Conservation (phyloP, 176 grass and related monocot genomes). For the Carex scoparia region DNA sequence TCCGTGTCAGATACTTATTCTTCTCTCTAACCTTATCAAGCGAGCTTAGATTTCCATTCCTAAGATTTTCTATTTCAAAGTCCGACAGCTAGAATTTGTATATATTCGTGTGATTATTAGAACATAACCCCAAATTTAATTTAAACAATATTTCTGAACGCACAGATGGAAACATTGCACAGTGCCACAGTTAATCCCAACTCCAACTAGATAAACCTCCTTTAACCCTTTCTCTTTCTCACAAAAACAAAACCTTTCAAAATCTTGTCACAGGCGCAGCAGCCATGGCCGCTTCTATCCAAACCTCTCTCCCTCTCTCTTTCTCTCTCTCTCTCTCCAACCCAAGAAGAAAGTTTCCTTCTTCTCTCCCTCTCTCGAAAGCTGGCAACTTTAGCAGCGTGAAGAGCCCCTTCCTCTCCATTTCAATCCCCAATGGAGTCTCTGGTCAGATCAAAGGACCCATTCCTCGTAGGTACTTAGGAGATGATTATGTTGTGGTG, state of each 20-base stretch:
- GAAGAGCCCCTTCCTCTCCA: not conserved
- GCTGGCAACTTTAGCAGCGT: not conserved
- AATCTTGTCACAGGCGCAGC: not conserved
- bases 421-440: not conserved
- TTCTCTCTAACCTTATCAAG: no score
- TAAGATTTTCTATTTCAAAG: no score
- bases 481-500: conserved; percentile 19
- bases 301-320: not conserved
- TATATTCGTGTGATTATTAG: no score
- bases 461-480: not conserved
- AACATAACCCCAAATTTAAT: no score
- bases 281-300: not conserved
- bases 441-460: conserved; percentile 10
- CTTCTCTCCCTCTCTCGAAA: not conserved
- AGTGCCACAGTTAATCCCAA: not conserved
- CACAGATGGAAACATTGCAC: not conserved
- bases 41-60: no score
- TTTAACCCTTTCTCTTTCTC: no score
- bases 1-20: no score
- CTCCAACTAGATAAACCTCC: not conserved
- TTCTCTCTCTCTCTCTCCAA: not conserved
- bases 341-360: not conserved
- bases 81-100: no score
- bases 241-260: no score
- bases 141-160: not conserved